These are phyloP conservation scores for Beauveria rudraprayagi DNA, from an alignment of 2,329 filamentous ascomycete genomes.

Conservation along the genomic window DNA sequence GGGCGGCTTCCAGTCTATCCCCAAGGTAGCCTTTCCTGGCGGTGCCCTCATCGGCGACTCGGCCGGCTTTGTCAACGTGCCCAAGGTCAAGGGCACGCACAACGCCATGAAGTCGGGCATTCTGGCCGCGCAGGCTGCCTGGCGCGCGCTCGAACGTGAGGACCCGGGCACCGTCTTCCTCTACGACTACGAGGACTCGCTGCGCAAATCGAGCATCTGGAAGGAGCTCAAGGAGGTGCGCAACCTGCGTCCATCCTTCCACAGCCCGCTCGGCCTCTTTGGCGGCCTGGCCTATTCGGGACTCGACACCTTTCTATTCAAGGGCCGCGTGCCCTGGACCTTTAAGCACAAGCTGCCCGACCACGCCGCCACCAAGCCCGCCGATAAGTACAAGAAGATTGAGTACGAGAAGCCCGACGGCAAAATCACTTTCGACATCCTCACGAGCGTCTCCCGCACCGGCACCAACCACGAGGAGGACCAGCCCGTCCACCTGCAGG, in stretches of 20 bases:
- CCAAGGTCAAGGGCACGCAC: constrained; percentile 97
- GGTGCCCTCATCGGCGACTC: constrained; percentile 94
- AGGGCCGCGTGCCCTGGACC: constrained; percentile 85
- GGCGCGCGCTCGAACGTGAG: constrained; percentile 54
- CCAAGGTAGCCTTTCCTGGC: constrained; percentile 92
- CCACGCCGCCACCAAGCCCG: constrained; percentile 68
- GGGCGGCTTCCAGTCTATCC: constrained; percentile 95
- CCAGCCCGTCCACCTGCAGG: constrained; percentile 91
- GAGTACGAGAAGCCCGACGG: constrained; percentile 96
- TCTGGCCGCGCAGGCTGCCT: constrained; percentile 88
- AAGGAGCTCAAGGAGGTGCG: constrained; percentile 89
- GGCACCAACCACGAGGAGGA: constrained; percentile 99
- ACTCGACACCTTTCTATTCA: constrained; percentile 79
- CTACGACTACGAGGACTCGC: constrained; percentile 85
- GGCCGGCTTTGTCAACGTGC: constrained; percentile 92
- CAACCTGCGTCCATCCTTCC: constrained; percentile 96
- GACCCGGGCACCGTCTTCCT: constrained; percentile 73
- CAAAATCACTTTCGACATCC: constrained; percentile 88
- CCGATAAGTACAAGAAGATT: constrained; percentile 76
- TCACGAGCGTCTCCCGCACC: constrained; percentile 90
- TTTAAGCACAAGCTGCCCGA: constrained; percentile 76
- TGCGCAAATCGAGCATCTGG: constrained; percentile 85
- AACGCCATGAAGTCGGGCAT: constrained; percentile 97
- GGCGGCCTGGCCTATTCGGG: constrained; percentile 91
- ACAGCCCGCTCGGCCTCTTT: constrained; percentile 75